Percentiles rank a stretch among this genome's conserved stretches.
These are phyloP conservation scores for Neoboletus magnificus DNA, from an alignment of 768 basidiomycete genomes.

Conservation along the genomic window DNA sequence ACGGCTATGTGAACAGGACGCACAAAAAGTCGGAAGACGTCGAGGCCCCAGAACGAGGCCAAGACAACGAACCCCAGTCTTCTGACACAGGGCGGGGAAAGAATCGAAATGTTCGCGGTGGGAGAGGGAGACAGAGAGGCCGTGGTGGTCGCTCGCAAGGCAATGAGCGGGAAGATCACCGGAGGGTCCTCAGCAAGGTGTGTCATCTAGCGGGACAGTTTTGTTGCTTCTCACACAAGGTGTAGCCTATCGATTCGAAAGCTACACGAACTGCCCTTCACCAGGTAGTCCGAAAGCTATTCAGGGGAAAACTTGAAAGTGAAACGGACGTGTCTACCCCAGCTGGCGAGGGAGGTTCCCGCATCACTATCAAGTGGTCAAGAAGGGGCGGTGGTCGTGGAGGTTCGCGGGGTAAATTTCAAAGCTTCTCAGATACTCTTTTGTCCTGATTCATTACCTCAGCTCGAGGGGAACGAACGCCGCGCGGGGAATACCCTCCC, in stretches of 20 bases:
- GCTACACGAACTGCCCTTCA: conserved; percentile 79
- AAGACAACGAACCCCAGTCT: conserved; percentile 20
- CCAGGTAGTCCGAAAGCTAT: conserved; percentile 72
- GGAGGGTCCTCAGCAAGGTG: conserved; percentile 82
- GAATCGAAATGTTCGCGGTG: conserved; percentile 39
- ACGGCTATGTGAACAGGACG: conserved; percentile 64
- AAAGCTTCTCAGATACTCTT: not conserved
- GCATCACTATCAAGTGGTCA: conserved; percentile 79
- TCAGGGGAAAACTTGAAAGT: conserved; percentile 80
- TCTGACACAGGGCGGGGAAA: conserved; percentile 35
- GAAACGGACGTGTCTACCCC: conserved; percentile 60
- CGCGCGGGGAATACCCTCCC: conserved; percentile 69
- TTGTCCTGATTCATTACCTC: not conserved
- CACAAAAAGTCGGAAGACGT: conserved; percentile 32
- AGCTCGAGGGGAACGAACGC: conserved; percentile 40
- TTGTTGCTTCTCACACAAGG: conserved; percentile 11
- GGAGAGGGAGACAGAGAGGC: conserved; percentile 44
- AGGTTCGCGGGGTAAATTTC: conserved; percentile 35
- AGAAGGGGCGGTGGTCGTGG: conserved; percentile 46
- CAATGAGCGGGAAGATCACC: conserved; percentile 54
- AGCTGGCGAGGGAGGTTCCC: conserved; percentile 62
- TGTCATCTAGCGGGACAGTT: conserved; percentile 32
- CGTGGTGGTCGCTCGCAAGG: conserved; percentile 40
- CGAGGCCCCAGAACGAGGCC: conserved; percentile 13
- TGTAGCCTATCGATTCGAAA: conserved; percentile 81